Evolutionary conservation across 768 basidiomycete genomes (phyloP).

Genomic region (Kwoniella bestiolae): DNA sequence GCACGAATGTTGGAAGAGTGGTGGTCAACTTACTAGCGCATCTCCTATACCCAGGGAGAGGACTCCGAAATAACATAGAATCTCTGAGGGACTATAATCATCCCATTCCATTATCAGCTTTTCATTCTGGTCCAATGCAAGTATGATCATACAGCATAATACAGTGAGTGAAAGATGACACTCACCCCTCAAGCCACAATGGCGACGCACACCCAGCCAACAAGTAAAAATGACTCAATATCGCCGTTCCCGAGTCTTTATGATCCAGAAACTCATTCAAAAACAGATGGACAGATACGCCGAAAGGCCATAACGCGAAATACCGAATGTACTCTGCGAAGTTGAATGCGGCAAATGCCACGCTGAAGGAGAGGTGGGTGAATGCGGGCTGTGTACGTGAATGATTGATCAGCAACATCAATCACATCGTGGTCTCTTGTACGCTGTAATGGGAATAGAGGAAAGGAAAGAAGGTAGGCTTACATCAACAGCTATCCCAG

Average conservation of each 20-base stretch:
- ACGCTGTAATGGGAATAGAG: too few species aligned
- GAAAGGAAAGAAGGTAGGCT: slow-evolving; percentile 59
- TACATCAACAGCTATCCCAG: slow-evolving; percentile 90
- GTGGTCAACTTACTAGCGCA: slow-evolving; percentile 69
- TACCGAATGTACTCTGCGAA: slow-evolving; percentile 98
- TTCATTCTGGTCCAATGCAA: too few species aligned
- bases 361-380: slow-evolving; percentile 90
- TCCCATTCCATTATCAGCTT: slow-evolving; percentile 52
- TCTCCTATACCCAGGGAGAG: slow-evolving; percentile 90
- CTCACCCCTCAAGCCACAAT: slow-evolving; percentile 92
- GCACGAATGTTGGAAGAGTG: too few species aligned
- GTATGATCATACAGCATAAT: too few species aligned
- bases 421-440: too few species aligned
- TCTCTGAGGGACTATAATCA: slow-evolving; percentile 51
- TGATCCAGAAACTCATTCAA: slow-evolving; percentile 96
- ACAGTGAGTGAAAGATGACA: too few species aligned
- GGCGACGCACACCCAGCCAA: slow-evolving; percentile 92
- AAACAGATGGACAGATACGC: slow-evolving; percentile 89
- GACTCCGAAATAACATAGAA: slow-evolving; percentile 79
- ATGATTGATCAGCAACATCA: too few species aligned
- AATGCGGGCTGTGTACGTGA: slow-evolving; percentile 78
- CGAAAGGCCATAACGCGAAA: slow-evolving; percentile 96
- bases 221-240: slow-evolving; percentile 95
- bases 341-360: slow-evolving; percentile 90
- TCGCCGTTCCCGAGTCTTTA: slow-evolving; percentile 92